Evolutionary conservation across 1,139 yeast genomes (phyloP), one percentile per base, ranked within the genome.

Genomic region (Entelexis sorbosivorans): DNA sequence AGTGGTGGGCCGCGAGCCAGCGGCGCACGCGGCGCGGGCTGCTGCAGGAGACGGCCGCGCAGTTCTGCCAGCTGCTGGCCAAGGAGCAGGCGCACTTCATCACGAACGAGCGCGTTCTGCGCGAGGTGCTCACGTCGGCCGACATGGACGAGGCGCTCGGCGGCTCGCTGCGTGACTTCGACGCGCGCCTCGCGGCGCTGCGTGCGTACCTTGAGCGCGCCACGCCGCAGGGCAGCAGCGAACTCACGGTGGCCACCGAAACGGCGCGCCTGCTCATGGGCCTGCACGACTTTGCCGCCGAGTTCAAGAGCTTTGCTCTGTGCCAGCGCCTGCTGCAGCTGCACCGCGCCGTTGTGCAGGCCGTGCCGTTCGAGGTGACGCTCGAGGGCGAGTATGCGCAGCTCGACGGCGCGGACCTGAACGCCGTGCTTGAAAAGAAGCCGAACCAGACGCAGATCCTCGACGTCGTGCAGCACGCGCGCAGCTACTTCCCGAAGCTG

Each of bases 1-100:
- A 73, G 42, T 89, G 97, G 55, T 93, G 99, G 99, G 73, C 74
- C 50, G 79, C 79, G 53, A 87, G 87, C 48, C 85, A 84, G 65
- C 72, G 82, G 9, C 81, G 80, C 64, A 93, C 96, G 38, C 84
- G 82, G 60, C 80, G 78, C 61, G 96, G 96, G 1, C 73, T 93
- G 57, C 87, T 85, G 60, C 81, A 84, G 47, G 77, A 78, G 31
- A 84, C 97, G 22, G 96, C 98, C 9, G 79, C 85, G 7, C 64
- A 71, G 48, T 85, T 84, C 61, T 64, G 69, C 39, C 72, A 68
- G 58, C 59, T 61, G 36, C 60, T 68, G 52, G 80, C 81, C 65
- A 85, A 83, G 66, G 95, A 94, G 19, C 81, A 88, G 52, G 79
- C 81, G 56, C 75, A 83, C 43, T 73, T 81, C 47, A 77, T 86